Evolutionary conservation across 2,329 filamentous ascomycete species (phyloP), one percentile per base, ranked within the genome.

Genomic region (Colletotrichum cereale): DNA sequence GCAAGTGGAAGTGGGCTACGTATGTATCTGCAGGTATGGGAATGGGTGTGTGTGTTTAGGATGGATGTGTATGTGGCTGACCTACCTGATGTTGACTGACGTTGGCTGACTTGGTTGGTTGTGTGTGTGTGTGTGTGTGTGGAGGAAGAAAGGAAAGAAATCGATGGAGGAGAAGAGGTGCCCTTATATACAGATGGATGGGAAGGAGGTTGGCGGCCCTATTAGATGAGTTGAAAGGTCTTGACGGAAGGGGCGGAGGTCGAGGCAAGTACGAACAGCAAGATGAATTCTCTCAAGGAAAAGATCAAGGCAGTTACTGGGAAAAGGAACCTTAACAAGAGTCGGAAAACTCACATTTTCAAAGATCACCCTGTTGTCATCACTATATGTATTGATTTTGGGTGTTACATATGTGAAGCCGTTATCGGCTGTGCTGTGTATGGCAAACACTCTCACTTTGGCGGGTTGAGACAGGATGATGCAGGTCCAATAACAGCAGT

Each of bases 81-180:
- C 34, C 12, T 64, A 64, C 50, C 48, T 56, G 38, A 38, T 36
- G 11, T 48, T 44, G n/a, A 26, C 21, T 64, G 44, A 48, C 7
- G 18, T 21, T 61, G 18, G 24, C 29, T 50, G 47, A 16, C 11
- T 52, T 21, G 26, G 50, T 18, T 21, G 48, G 5, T 52, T n/a
- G 21, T 21, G 40, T 61, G 58, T n/a, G 18, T 21, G n/a, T 16
- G 21, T 40, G 24, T 50, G 5, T 63, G 24, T 34, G 48, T 42
- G 21, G 14, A 52, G 8, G 50, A 44, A 52, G 47, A 36, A 29
- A 55, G 4, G 16, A 52, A 40, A 21, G 16, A 31, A 14, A 16
- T 31, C 18, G n/a, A 11, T 7, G 7, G 44, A 24, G 14, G 21
- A 7, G 26, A 50, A 50, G 31, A 44, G 26, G 10, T n/a, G 18